A percentile compares a stretch with the other conserved stretches of the same genome.
Conservation (phyloP, 495 filamentous ascomycete genomes). For the Penicillium herquei region DNA sequence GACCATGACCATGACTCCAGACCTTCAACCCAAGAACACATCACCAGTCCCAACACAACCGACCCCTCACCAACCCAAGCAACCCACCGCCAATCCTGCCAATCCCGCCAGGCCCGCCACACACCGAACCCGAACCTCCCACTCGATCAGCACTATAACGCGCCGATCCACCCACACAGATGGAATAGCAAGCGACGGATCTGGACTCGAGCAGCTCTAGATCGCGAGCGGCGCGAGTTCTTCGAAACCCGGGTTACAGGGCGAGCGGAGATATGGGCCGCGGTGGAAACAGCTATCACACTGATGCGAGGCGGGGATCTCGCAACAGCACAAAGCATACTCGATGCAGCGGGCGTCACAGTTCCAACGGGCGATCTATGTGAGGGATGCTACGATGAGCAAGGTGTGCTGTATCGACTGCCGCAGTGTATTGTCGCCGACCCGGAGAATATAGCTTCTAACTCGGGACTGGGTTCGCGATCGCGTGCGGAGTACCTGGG, state of each 20-base stretch:
- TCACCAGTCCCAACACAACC: slow-evolving; percentile 10
- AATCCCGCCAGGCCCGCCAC: slow-evolving; percentile 11
- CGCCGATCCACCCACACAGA: slow-evolving; percentile 48
- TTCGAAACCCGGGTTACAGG: slow-evolving; percentile 84
- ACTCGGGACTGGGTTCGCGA: background rate
- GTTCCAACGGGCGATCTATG: slow-evolving; percentile 71
- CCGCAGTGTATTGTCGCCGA: slow-evolving; percentile 75
- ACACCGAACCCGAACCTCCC: slow-evolving; percentile 21
- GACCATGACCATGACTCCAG: slow-evolving; percentile 13
- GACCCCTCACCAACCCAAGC: slow-evolving; percentile 4
- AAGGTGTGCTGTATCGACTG: slow-evolving; percentile 72
- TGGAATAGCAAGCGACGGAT: slow-evolving; percentile 50
- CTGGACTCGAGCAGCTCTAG: slow-evolving; percentile 53
- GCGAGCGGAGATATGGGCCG: slow-evolving; percentile 73
- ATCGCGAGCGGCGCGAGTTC: slow-evolving; percentile 61
- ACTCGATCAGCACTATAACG: slow-evolving; percentile 49
- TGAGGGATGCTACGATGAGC: slow-evolving; percentile 74
- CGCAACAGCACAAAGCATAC: slow-evolving; percentile 69
- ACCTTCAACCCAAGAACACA: slow-evolving; percentile 15
- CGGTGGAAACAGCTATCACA: slow-evolving; percentile 63
- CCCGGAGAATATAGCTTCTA: slow-evolving; percentile 60
- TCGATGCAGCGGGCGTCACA: slow-evolving; percentile 77
- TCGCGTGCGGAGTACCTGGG: slow-evolving; percentile 5
- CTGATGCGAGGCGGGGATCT: slow-evolving; percentile 61
- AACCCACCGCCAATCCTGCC: slow-evolving; percentile 6